Percentiles rank a stretch among this genome's conserved stretches.
phyloP scores from a whole-genome alignment of 352 stramenopile genomes.

The Phytophthora constricta region DNA sequence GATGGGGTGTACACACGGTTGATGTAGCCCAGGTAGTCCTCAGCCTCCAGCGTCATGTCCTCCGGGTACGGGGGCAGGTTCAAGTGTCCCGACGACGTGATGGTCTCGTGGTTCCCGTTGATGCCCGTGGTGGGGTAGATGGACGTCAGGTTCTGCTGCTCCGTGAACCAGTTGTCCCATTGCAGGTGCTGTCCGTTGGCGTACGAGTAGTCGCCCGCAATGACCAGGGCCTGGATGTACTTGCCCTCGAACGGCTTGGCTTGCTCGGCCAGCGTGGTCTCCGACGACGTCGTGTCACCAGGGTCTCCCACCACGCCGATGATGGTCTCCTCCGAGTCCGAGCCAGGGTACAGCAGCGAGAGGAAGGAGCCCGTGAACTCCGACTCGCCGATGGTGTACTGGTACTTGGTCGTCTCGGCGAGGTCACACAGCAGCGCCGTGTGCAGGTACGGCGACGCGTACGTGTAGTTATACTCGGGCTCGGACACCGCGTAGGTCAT shows the following conservation, averaged over 20 bases:
- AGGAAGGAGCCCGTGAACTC: constrained; percentile 47
- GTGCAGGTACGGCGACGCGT: constrained; percentile 57
- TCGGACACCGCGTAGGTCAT: constrained; percentile 45
- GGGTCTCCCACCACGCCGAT: constrained; percentile 49
- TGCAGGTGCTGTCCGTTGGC: constrained; percentile 65
- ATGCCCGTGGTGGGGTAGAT: constrained; percentile 53
- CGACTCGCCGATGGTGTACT: constrained; percentile 48
- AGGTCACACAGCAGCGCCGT: constrained; percentile 56
- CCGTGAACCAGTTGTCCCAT: constrained; percentile 75
- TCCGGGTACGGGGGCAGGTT: constrained; percentile 50
- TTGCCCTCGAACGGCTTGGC: constrained; percentile 48
- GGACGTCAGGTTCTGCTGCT: constrained; percentile 58
- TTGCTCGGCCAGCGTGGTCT: constrained; percentile 41
- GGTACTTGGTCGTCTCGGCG: constrained; percentile 47
- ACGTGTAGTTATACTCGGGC: constrained; percentile 56
- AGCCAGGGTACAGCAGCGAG: constrained; percentile 37
- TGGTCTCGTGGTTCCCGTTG: constrained; percentile 78
- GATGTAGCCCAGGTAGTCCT: constrained; percentile 53
- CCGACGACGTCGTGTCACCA: constrained; percentile 45
- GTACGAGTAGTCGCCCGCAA: constrained; percentile 72
- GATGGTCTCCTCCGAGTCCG: constrained; percentile 47
- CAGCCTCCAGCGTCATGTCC: constrained; percentile 38
- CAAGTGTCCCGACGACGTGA: constrained; percentile 46
- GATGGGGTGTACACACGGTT: constrained; percentile 60
- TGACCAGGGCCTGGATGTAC: constrained; percentile 51